These are phyloP conservation scores for Pythium phragmiticola DNA, from an alignment of 352 stramenopile species.

Conservation along the genomic window DNA sequence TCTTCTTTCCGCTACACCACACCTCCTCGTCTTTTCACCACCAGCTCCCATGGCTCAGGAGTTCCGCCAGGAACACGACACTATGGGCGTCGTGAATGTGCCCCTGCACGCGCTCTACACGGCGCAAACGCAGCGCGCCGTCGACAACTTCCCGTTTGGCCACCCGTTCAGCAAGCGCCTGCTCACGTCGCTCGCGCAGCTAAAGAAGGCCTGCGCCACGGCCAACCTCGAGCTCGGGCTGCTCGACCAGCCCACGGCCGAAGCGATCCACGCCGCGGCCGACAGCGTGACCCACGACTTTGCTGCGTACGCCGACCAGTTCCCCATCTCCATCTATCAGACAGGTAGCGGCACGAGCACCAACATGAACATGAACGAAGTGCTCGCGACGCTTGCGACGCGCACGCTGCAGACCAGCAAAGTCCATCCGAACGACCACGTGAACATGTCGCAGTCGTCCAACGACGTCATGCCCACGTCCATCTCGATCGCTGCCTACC, in stretches of 20 bases:
- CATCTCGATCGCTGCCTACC: conserved; percentile 50
- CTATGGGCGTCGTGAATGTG: conserved; percentile 55
- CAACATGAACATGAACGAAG: conserved; percentile 99
- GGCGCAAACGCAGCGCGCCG: conserved; percentile 50
- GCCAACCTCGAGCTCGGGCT: conserved; percentile 45
- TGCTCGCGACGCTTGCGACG: conserved; percentile 89
- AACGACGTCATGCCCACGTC: conserved; percentile 65
- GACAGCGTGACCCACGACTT: conserved; percentile 39
- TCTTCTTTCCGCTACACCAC: not conserved
- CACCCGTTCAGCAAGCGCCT: conserved; percentile 43
- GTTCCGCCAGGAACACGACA: conserved; percentile 53
- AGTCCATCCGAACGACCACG: conserved; percentile 80
- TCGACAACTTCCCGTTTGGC: conserved; percentile 54
- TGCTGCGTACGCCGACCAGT: conserved; percentile 35
- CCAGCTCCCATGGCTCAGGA: conserved; percentile 16
- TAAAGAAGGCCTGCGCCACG: conserved; percentile 49
- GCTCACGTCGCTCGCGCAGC: conserved; percentile 41
- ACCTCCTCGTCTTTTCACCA: not conserved
- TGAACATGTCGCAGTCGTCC: conserved; percentile 73
- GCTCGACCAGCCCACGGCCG: conserved; percentile 34
- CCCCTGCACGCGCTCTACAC: conserved; percentile 45
- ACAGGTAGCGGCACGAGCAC: conserved; percentile 95
- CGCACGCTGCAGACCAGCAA: conserved; percentile 47
- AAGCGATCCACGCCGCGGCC: conserved; percentile 36
- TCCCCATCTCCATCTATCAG: conserved; percentile 77